Evolutionary conservation across 371 early-diverging fungal genomes (phyloP).

Genomic region (Mucor plumbeus): DNA sequence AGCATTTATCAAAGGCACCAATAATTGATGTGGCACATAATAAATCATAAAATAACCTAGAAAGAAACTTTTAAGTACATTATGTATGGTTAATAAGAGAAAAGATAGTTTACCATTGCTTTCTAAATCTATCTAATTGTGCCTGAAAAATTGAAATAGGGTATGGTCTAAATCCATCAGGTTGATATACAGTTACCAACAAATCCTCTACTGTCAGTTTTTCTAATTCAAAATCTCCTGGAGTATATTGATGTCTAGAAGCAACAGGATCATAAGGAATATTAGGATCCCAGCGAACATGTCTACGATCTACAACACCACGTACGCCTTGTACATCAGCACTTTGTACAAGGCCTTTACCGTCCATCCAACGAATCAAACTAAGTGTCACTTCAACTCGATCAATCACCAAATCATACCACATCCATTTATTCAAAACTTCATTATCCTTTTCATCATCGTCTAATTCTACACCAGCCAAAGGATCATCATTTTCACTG

Average conservation of each 20-base stretch:
- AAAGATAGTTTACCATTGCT: slow-evolving; percentile 72
- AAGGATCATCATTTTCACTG: slow-evolving; percentile 35
- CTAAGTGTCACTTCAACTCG: slow-evolving; percentile 87
- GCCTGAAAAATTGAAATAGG: slow-evolving; percentile 86
- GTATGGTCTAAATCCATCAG: slow-evolving; percentile 84
- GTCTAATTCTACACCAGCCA: slow-evolving; percentile 47
- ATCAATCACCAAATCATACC: slow-evolving; percentile 85
- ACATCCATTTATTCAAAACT: slow-evolving; percentile 52
- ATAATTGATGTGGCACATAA: slow-evolving; percentile 89
- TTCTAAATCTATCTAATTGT: slow-evolving; percentile 78
- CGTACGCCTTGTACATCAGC: slow-evolving; percentile 86
- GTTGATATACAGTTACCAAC: slow-evolving; percentile 42
- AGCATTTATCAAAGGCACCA: slow-evolving; percentile 92
- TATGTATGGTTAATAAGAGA: background rate
- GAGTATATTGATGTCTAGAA: slow-evolving; percentile 68
- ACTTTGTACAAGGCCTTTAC: slow-evolving; percentile 87
- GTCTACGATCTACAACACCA: slow-evolving; percentile 88
- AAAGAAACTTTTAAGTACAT: background rate
- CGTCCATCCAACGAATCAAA: slow-evolving; percentile 91
- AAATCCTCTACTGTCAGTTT: slow-evolving; percentile 61
- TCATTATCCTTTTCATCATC: slow-evolving; percentile 52
- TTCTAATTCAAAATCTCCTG: slow-evolving; percentile 89
- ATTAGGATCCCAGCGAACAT: slow-evolving; percentile 81
- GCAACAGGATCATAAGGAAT: slow-evolving; percentile 67
- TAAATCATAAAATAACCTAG: slow-evolving; percentile 82